Evolutionary conservation across 1,139 yeast species (phyloP).

Genomic region (Hanseniaspora sp.): DNA sequence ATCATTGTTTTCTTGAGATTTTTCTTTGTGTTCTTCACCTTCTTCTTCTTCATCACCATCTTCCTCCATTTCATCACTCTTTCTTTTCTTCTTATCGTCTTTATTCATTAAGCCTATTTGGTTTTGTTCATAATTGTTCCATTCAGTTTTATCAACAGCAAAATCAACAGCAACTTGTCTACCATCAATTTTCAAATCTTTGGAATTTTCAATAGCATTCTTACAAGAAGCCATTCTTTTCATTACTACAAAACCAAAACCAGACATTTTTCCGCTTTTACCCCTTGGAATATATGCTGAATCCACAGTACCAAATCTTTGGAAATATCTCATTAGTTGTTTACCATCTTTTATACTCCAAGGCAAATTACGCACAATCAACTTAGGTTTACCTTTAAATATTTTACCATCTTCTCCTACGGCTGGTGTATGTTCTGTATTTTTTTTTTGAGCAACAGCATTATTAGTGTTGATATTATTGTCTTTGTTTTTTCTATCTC

Average conservation of each 20-base stretch:
- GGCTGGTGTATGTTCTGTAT: constrained; percentile 18
- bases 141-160: constrained; percentile 77
- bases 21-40: constrained; percentile 25
- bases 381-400: constrained; percentile 65
- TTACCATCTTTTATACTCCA: constrained; percentile 85
- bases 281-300: constrained; percentile 87
- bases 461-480: constrained; percentile 16
- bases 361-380: constrained; percentile 84
- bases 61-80: constrained; percentile 31
- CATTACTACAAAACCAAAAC: constrained; percentile 93
- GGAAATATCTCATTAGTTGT: constrained; percentile 56
- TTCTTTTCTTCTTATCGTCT: constrained; percentile 32
- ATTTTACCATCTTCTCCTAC: constrained; percentile 22
- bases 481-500: constrained; percentile 51
- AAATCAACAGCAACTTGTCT: constrained; percentile 90
- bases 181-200: constrained; percentile 72
- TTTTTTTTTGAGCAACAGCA: constrained; percentile 21
- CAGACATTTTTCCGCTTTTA: constrained; percentile 80
- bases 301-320: constrained; percentile 72
- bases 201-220: constrained; percentile 62
- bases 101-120: constrained; percentile 34
- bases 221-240: constrained; percentile 67
- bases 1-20: constrained; percentile 28
- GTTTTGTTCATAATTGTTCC: constrained; percentile 46
- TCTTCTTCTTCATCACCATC: constrained; percentile 27